Evolutionary conservation across 352 stramenopile species (phyloP), one percentile per base, ranked within the genome.

Genomic region (Globisporangium ultimum): DNA sequence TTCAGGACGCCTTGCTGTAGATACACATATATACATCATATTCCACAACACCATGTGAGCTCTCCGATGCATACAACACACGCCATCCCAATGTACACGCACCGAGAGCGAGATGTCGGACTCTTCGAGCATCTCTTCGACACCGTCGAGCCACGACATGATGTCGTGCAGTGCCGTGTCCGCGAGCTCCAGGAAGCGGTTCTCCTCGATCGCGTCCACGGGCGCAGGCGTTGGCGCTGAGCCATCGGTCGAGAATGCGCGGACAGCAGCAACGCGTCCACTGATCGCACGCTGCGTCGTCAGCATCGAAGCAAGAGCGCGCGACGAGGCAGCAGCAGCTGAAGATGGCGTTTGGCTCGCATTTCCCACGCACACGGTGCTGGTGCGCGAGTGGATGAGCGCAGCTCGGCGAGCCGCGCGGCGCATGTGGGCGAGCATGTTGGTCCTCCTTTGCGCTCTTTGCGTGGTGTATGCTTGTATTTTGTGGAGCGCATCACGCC

Each of bases 1-100:
- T 96, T 98, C 41, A 99, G 67, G 13, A 99, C 96, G 24, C 96
- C 96, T 96, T 98, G 92, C 90, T 97, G 68, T 57, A 65, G 5
- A 48, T 32, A 34, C 20, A 57, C 48, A 36, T 10, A 5, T 5
- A 36, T 5, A 28, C 24, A 28, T 28, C 28, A 36, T 36, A 36
- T 6, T 36, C 8, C 4, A 2, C 3, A 36, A 36, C 3, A 10
- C 28, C 3, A 36, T 36, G 28, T 36, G 28, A 36, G 28, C 4
- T 36, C 28, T 10, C 28, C 8, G 28, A 10, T 5, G 7, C 28
- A 36, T 36, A 10, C 28, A 36, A 32, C 7, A 10, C 28, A 36
- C 8, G 28, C 7, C 28, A 10, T 36, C 7, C 4, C 4, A 36
- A 36, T 36, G 28, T 5, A 36, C 4, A 36, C 79, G 15, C 65